A percentile compares a stretch with the other conserved stretches of the same genome.
Evolutionary conservation across 2,329 filamentous ascomycete species (phyloP).

Genomic region (Colletotrichum salicis): DNA sequence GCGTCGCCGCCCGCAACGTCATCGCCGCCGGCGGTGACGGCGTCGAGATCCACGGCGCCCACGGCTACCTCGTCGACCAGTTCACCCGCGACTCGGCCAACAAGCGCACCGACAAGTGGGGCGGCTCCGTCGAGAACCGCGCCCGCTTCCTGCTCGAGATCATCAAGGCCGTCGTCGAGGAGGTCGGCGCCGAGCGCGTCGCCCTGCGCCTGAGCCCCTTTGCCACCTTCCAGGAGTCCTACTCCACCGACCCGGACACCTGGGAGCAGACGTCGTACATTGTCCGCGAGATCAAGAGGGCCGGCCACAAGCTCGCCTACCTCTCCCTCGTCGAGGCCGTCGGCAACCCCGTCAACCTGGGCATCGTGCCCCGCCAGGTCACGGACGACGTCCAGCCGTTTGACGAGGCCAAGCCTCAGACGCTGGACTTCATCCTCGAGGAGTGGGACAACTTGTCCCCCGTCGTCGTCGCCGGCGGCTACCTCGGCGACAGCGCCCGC

Average conservation of each 20-base stretch:
- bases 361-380: conserved; percentile 34
- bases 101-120: conserved; percentile 59
- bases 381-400: conserved; percentile 35
- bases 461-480: conserved; percentile 45
- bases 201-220: conserved; percentile 48
- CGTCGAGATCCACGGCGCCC: conserved; percentile 66
- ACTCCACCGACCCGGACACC: conserved; percentile 37
- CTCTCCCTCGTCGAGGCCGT: conserved; percentile 50
- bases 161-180: conserved; percentile 50
- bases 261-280: conserved; percentile 45
- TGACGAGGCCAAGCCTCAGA: conserved; percentile 36
- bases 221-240: conserved; percentile 43
- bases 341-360: conserved; percentile 38
- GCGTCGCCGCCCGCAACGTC: conserved; percentile 57
- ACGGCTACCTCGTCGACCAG: conserved; percentile 66
- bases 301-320: conserved; percentile 45
- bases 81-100: conserved; percentile 54
- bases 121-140: conserved; percentile 63
- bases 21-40: conserved; percentile 54
- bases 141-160: conserved; percentile 65
- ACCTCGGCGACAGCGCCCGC: conserved; percentile 39
- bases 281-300: conserved; percentile 40
- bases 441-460: conserved; percentile 43
- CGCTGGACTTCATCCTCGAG: conserved; percentile 44
- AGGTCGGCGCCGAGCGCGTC: conserved; percentile 48